phyloP scores from a whole-genome alignment of 2,329 filamentous ascomycete genomes.

The Aspergillus spinulosporus region DNA sequence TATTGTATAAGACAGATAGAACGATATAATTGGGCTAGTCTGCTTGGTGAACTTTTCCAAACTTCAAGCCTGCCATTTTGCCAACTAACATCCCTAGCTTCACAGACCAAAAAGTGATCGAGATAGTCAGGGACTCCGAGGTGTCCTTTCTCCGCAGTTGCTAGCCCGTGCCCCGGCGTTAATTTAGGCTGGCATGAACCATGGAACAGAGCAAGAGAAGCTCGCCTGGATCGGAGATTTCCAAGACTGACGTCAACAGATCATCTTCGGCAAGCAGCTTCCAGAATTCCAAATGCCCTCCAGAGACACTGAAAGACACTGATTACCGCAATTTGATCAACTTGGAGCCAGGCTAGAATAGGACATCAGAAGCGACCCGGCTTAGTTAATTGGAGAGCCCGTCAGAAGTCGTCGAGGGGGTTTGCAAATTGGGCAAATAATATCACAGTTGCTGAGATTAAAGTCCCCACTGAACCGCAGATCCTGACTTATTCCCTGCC shows the following conservation, averaged over 20 bases:
- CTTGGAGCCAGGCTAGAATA: not conserved
- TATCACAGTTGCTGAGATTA: slow-evolving; percentile 3
- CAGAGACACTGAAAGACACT: not conserved
- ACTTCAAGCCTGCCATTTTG: not conserved
- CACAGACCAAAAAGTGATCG: not conserved
- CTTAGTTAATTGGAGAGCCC: not conserved
- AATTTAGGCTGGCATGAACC: slow-evolving; percentile 9
- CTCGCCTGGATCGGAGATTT: slow-evolving; percentile 8
- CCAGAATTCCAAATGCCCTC: not conserved
- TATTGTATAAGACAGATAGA: not conserved
- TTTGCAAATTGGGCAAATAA: not conserved
- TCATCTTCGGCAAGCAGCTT: not conserved
- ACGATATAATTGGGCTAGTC: not conserved
- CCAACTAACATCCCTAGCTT: not conserved
- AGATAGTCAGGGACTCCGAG: not conserved
- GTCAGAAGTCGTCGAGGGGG: not conserved
- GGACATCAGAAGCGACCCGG: not conserved
- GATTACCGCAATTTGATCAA: not conserved
- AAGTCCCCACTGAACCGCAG: slow-evolving; percentile 13
- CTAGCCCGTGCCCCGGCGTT: not conserved
- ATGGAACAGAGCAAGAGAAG: slow-evolving; percentile 13
- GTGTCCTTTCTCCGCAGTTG: not conserved
- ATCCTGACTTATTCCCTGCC: slow-evolving; percentile 14
- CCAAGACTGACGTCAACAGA: slow-evolving; percentile 6
- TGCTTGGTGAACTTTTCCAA: too few species aligned